Evolutionary conservation across 257 asterid genomes (phyloP).

Genomic region (Nemophila menziesii): DNA sequence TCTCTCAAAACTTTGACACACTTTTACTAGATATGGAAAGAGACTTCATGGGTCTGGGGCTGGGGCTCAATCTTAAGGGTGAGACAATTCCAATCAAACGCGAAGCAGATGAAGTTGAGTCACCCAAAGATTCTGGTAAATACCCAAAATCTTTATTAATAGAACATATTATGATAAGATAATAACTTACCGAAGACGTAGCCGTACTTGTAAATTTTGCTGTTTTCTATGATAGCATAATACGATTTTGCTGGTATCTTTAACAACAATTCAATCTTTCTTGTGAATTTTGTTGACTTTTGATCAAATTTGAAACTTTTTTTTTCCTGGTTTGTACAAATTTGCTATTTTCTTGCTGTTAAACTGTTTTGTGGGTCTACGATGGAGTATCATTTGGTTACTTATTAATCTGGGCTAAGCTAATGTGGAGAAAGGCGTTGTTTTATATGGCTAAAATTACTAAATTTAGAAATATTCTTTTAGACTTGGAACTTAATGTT

Average conservation of each 20-base stretch:
- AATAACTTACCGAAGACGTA: no score
- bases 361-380: background rate
- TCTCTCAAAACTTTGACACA: constrained; percentile 16
- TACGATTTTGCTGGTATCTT: no score
- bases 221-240: no score
- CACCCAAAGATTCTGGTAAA: constrained; percentile 41
- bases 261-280: no score
- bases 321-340: no score
- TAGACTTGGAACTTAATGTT: background rate
- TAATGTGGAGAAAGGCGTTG: background rate
- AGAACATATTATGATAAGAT: no score
- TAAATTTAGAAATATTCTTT: background rate
- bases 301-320: constrained; percentile 7
- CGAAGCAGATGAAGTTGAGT: constrained; percentile 45
- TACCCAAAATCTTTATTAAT: background rate
- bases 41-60: constrained; percentile 61
- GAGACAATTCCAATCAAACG: constrained; percentile 26
- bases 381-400: background rate
- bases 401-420: background rate
- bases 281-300: constrained; percentile 5
- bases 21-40: constrained; percentile 76
- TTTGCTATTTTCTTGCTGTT: background rate
- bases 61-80: constrained; percentile 47
- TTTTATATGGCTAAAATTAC: background rate
- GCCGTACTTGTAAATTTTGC: no score